Evolutionary conservation across 202 grass and related monocot genomes (phyloP), one percentile per base, ranked within the genome.

Genomic region (Hordeum pubiflorum): DNA sequence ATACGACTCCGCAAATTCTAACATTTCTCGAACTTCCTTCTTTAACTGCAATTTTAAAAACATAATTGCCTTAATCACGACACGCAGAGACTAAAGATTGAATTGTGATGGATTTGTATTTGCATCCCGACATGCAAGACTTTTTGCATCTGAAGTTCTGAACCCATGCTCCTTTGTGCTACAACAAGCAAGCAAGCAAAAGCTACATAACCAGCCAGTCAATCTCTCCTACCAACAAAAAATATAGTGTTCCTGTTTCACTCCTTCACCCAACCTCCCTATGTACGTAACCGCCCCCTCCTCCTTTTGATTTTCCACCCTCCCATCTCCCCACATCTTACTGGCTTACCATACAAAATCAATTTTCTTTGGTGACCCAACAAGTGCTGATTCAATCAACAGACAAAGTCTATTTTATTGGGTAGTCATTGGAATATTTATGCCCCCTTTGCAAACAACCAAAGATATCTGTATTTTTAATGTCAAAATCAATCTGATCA

Each of bases 1-100:
- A 85, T 87, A 90, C 2, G 63, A 71, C 20, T 75, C 79, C 14
- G 92, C 96, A 37, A 95, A 89, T 78, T 77, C 88, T 69, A 96
- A 55, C 90, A 96, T 96, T 36, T 90, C 79, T 22, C 73, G 67
- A n/a, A 88, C 89, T 84, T 99, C 96, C 72, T 86, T 91, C 78
- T 90, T 96, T 57, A 93, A 93, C 96, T 99, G 96, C 73, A 81
- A 66, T 6, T 67, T 82, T 59, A 2, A 66, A 60, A 80, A 64
- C 26, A 69, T 6, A 72, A 72, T 44, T 21, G 70, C 31, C 33
- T 50, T 12, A 72, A 62, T 39, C 66, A 7, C 15, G 14, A 29
- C 36, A 76, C 34, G 29, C 9, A 68, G 3, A 72, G 66, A 77
- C 21, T 74, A 69, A 38, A 62, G 6, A 61, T 20, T 18, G 17